Evolutionary conservation across 331 rosid species (phyloP).

Genomic region (Quercus phellos): DNA sequence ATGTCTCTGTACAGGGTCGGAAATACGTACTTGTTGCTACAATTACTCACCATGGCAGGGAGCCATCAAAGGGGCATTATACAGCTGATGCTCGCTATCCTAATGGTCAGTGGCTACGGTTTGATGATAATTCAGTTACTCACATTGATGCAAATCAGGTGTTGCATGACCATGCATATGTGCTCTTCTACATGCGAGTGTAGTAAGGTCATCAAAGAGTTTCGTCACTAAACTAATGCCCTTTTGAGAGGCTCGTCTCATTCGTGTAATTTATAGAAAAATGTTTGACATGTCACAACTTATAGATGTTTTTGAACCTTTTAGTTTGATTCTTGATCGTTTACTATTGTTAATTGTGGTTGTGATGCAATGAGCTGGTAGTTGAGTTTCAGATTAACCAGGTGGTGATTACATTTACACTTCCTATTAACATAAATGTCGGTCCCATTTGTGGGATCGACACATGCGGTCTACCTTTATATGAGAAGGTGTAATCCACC

Average conservation of each 20-base stretch:
- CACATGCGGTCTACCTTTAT: too few species aligned
- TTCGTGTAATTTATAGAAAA: not conserved
- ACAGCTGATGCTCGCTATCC: conserved; percentile 77
- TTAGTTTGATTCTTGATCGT: too few species aligned
- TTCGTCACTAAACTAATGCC: not conserved
- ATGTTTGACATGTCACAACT: not conserved
- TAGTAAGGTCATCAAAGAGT: conserved; percentile 19
- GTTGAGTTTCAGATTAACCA: too few species aligned
- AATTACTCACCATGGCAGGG: conserved; percentile 91
- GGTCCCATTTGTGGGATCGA: too few species aligned
- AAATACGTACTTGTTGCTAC: conserved; percentile 87
- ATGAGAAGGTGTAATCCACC: too few species aligned
- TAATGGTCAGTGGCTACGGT: conserved; percentile 76
- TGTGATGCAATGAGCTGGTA: too few species aligned
- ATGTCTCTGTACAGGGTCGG: conserved; percentile 39
- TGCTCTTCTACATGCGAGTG: conserved; percentile 70
- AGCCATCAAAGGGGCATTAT: conserved; percentile 87
- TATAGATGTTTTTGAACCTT: too few species aligned
- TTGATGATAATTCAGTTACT: conserved; percentile 72
- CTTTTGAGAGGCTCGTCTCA: not conserved
- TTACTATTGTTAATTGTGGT: too few species aligned
- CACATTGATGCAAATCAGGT: conserved; percentile 63
- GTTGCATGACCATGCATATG: conserved; percentile 85
- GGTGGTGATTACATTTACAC: too few species aligned
- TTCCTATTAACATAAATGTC: too few species aligned